Evolutionary conservation across 1,139 yeast genomes (phyloP).

Genomic region (Protomyces arabidopsidicola): DNA sequence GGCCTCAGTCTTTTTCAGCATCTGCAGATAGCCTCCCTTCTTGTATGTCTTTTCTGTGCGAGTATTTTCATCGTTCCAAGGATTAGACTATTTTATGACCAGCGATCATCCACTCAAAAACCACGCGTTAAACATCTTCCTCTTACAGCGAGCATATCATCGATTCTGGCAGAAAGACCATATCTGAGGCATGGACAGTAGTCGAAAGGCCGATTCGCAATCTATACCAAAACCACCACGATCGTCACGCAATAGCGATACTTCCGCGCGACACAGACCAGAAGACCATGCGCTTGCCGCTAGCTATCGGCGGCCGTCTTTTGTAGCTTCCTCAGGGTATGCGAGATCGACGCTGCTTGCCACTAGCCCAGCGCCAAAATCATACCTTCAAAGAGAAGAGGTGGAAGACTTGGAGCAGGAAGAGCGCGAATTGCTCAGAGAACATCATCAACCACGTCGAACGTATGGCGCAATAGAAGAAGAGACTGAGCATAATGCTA

Average conservation of each 20-base stretch:
- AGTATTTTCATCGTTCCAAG: too few relatives aligned
- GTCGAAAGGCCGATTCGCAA: neutral
- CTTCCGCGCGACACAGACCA: neutral
- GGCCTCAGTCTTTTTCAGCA: neutral
- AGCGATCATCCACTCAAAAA: too few relatives aligned
- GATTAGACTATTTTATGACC: too few relatives aligned
- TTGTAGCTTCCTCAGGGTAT: constrained; percentile 14
- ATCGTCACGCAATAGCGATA: neutral
- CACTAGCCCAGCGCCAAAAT: constrained; percentile 6
- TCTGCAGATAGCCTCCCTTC: neutral
- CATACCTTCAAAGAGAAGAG: constrained; percentile 12
- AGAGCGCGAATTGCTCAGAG: constrained; percentile 20
- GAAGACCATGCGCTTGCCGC: constrained; percentile 3
- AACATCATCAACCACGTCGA: neutral
- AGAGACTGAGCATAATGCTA: neutral
- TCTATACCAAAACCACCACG: neutral
- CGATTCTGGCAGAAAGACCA: too few relatives aligned
- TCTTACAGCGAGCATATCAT: too few relatives aligned
- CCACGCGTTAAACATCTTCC: too few relatives aligned
- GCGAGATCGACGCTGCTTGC: constrained; percentile 10
- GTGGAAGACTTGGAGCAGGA: constrained; percentile 25
- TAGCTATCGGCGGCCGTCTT: constrained; percentile 17
- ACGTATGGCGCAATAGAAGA: neutral
- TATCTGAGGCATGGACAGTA: too few relatives aligned
- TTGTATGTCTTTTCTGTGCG: neutral